These are phyloP conservation scores for Trematosphaeria pertusa DNA, from an alignment of 2,329 filamentous ascomycete genomes.

Conservation along the genomic window DNA sequence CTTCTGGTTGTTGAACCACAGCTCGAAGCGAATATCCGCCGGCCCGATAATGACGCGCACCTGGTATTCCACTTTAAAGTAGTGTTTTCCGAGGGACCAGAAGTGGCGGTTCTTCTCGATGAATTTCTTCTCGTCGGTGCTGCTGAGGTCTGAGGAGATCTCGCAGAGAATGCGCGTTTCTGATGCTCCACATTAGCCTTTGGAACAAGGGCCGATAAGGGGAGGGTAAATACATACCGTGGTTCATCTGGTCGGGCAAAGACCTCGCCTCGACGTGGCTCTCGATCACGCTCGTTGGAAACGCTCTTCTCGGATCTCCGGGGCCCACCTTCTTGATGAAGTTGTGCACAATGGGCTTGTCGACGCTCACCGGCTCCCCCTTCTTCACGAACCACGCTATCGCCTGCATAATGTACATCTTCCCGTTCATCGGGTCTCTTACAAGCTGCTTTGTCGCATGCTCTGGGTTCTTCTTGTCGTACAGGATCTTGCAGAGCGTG, in stretches of 20 bases:
- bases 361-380: constrained; percentile 42
- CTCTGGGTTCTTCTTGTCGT: constrained; percentile 42
- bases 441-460: constrained; percentile 33
- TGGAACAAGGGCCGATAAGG: not conserved
- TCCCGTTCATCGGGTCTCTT: constrained; percentile 41
- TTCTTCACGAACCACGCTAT: constrained; percentile 50
- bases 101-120: constrained; percentile 46
- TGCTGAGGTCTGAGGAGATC: constrained; percentile 41
- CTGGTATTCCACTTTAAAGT: constrained; percentile 44
- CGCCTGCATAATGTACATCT: constrained; percentile 44
- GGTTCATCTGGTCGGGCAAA: constrained; percentile 38
- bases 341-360: constrained; percentile 42
- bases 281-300: constrained; percentile 42
- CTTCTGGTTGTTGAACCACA: constrained; percentile 48
- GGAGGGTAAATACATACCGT: constrained; percentile 20
- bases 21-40: constrained; percentile 48
- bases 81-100: constrained; percentile 43
- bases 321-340: constrained; percentile 42
- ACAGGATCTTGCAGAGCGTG: constrained; percentile 46
- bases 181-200: constrained; percentile 10
- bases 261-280: constrained; percentile 29
- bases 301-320: constrained; percentile 39
- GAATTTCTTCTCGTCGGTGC: constrained; percentile 41
- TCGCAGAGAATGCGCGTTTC: constrained; percentile 46
- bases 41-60: constrained; percentile 49